Evolutionary conservation across 2,329 filamentous ascomycete species (phyloP).

Genomic region (Pezicula carpinea): DNA sequence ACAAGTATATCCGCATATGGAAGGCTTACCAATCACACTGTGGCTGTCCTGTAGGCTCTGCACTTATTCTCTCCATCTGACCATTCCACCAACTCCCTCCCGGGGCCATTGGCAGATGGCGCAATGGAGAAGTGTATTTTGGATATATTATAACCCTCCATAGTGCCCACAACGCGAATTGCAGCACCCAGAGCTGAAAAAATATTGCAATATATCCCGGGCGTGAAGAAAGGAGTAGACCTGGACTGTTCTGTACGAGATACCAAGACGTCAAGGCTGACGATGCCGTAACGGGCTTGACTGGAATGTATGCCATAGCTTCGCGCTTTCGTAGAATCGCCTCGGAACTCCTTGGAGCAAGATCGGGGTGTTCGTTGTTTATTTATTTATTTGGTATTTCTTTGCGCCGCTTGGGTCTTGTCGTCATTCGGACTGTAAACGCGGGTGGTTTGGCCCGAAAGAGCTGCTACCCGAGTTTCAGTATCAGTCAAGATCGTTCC

Average conservation of each 20-base stretch:
- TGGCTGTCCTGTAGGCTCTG: conserved; percentile 34
- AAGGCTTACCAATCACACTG: conserved; percentile 30
- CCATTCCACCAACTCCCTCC: conserved; percentile 39
- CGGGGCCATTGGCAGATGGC: conserved; percentile 17
- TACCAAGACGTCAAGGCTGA: conserved; percentile 18
- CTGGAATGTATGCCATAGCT: conserved; percentile 11
- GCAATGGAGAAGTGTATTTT: conserved; percentile 1
- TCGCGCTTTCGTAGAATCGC: no score
- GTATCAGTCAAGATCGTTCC: not conserved
- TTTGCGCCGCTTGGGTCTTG: no score
- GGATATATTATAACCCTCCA: conserved; percentile 36
- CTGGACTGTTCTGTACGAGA: conserved; percentile 17
- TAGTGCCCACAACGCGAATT: conserved; percentile 29
- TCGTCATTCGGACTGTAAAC: no score
- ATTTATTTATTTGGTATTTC: no score
- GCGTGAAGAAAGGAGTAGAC: conserved; percentile 19
- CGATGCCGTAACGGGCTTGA: conserved; percentile 18
- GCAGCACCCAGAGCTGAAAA: conserved; percentile 33
- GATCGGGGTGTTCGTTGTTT: no score
- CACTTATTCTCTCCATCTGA: conserved; percentile 33
- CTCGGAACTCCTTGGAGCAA: no score
- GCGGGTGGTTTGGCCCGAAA: no score
- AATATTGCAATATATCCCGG: conserved; percentile 34
- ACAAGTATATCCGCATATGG: not conserved
- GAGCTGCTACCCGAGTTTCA: not conserved